phyloP scores from a whole-genome alignment of 257 asterid species.

The Penstemon davidsonii region DNA sequence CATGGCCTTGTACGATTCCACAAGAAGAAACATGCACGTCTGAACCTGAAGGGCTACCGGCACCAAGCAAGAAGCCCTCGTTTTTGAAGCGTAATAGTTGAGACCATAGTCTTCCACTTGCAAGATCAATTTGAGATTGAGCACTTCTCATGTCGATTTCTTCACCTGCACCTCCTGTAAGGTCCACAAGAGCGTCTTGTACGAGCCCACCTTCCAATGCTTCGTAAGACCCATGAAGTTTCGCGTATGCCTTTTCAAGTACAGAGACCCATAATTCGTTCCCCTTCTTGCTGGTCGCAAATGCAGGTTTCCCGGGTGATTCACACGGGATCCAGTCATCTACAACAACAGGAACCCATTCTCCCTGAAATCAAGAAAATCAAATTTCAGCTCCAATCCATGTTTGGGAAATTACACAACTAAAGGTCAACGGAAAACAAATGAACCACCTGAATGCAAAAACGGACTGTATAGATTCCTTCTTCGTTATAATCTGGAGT shows the following conservation, averaged over 20 bases:
- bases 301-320: slow-evolving; percentile 96
- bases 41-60: slow-evolving; percentile 99
- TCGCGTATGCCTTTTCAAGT: slow-evolving; percentile 95
- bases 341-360: slow-evolving; percentile 98
- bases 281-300: slow-evolving; percentile 93
- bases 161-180: slow-evolving; percentile 99
- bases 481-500: slow-evolving; percentile 90
- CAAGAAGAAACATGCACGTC: slow-evolving; percentile 95
- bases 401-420: no score
- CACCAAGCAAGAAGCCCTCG: slow-evolving; percentile 95
- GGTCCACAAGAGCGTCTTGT: slow-evolving; percentile 99
- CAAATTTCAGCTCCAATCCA: background rate
- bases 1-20: slow-evolving; percentile 99
- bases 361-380: slow-evolving; percentile 58
- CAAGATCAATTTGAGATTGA: slow-evolving; percentile 94
- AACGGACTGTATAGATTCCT: slow-evolving; percentile 96
- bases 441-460: slow-evolving; percentile 84
- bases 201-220: slow-evolving; percentile 99
- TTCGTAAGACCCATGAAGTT: slow-evolving; percentile 98
- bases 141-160: slow-evolving; percentile 99
- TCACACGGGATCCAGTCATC: slow-evolving; percentile 99
- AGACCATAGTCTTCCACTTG: slow-evolving; percentile 98
- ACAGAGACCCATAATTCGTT: slow-evolving; percentile 93
- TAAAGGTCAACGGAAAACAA: background rate
- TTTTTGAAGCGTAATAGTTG: slow-evolving; percentile 87